Evolutionary conservation across 208 protist genomes (phyloP), one percentile per base, ranked within the genome.

Genomic region (Trypanosoma platydactyli): DNA sequence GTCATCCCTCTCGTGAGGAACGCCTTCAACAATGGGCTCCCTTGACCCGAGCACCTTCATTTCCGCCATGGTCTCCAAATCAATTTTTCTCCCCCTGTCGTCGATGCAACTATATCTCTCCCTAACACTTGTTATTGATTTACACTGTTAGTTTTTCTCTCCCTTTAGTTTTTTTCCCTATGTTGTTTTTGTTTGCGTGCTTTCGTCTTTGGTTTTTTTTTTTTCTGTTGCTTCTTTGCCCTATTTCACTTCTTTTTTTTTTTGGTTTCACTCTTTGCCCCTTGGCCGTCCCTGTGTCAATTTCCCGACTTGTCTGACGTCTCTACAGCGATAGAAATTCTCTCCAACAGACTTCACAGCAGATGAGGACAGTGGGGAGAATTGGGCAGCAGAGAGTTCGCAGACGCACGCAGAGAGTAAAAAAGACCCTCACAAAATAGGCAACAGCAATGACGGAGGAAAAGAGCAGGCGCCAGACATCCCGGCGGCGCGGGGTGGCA

Each of bases 381-480:
- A 38, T 38, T 3, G 33, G 5, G 33, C 33, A 9, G 33, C 33
- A 38, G 33, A 9, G 5, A 38, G 33, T 9, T 38, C 33, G 33
- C 64, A 55, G 57, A 46, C 25, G 65, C 20, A 71, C 0, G n/a
- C 5, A 49, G 49, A 52, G 24, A 57, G 20, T 56, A 33, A 72
- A 49, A 58, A 56, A 71, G 53, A 66, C 69, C 54, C n/a, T n/a
- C n/a, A n/a, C 55, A 79, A 29, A 55, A 52, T 67, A n/a, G 46
- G 22, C 76, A 41, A 40, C 24, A 20, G 25, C 25, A 38, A 35
- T 48, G 71, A 53, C 11, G 24, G 46, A 73, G 22, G 16, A 45
- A 35, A 54, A 5, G 25, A 38, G 15, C 30, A 70, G 13, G 22
- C 24, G n/a, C 33, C 3, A 38, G 33, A 38, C 5, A 38, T 38